Base-by-base conservation (phyloP, 2,329 filamentous ascomycete species). In the Rhynchosporium secalis region DNA sequence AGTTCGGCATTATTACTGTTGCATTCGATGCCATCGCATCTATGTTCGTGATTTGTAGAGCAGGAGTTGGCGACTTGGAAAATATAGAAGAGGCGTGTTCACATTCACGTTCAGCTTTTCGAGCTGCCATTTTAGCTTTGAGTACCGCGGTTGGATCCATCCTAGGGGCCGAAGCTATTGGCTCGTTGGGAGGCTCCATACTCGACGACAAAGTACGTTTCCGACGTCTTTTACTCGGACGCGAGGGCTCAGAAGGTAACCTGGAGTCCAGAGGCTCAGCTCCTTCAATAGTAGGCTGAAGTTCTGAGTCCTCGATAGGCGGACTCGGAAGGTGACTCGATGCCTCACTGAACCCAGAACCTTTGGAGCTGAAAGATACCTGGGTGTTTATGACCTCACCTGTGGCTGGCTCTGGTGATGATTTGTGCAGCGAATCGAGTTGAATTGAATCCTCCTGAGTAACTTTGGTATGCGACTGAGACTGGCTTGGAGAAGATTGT, bases 211-310 rank as follows among this genome's bases (percentile, higher is more conserved):
- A n/a, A 7, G 10, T 8, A 28, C 15, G 7, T 10, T n/a, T 26
- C 9, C 43, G 43, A 20, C 8, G 43, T 46, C 6, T 46, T 4
- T 9, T 15, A 8, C 20, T 46, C 8, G 43, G 43, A 26, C 43
- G 20, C 26, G 28, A 48, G 13, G 51, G 29, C 26, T 12, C 9
- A 15, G 33, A 33, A 52, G 31, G n/a, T 28, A 28, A 40, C 33
- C 40, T 28, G 51, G 28, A 12, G 26, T 54, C 49, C 40, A n/a
- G 28, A 41, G 36, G 56, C 41, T 54, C 26, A 15, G n/a, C 26
- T n/a, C 45, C 49, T 28, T 68, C 64, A 28, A 66, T 64, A 46
- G 60, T 68, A 9, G 58, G 55, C 28, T 62, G 33, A 36, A 36
- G 33, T 36, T 6, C 15, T 8, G 9, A 5, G n/a, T 46, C 43